Conservation (phyloP, 2,329 filamentous ascomycete species). For the Cercospora janseana region DNA sequence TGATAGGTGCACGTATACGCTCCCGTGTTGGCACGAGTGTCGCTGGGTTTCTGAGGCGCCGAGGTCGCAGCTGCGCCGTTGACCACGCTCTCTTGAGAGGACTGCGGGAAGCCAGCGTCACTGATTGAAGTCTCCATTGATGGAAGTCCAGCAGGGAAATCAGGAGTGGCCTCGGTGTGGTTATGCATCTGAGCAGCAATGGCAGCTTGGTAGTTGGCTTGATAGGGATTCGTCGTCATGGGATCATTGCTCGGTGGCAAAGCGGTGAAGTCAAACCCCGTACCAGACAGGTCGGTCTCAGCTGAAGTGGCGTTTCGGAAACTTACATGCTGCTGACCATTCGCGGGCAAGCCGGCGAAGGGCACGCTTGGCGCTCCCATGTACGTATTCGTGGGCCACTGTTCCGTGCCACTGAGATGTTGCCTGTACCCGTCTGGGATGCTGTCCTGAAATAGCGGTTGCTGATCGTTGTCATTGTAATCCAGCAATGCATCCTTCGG, state of each 20-base stretch:
- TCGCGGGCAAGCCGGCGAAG: constrained; percentile 46
- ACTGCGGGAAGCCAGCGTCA: constrained; percentile 50
- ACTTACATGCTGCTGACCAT: constrained; percentile 41
- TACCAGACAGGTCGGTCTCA: constrained; percentile 32
- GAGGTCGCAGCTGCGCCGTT: constrained; percentile 28
- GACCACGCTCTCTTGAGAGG: constrained; percentile 41
- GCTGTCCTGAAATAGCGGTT: constrained; percentile 68
- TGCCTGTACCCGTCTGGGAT: constrained; percentile 38
- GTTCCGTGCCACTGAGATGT: constrained; percentile 36
- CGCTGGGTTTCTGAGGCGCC: constrained; percentile 54
- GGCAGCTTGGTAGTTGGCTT: constrained; percentile 32
- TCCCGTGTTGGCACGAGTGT: constrained; percentile 71
- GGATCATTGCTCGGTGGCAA: constrained; percentile 30
- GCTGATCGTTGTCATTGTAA: constrained; percentile 71
- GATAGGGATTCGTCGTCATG: constrained; percentile 26
- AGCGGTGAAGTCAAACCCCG: constrained; percentile 40
- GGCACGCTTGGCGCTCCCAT: constrained; percentile 45
- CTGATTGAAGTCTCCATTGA: constrained; percentile 62
- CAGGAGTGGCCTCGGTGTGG: constrained; percentile 47
- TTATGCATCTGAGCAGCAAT: constrained; percentile 31
- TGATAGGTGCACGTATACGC: constrained; percentile 97
- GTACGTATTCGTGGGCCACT: constrained; percentile 47
- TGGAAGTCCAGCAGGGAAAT: constrained; percentile 59
- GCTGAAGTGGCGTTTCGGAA: constrained; percentile 47
- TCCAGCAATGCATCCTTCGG: constrained; percentile 89